A percentile compares a stretch with the other conserved stretches of the same genome.
Evolutionary conservation across 345 rosid genomes (phyloP).

Genomic region (Geranium rotundifolium): DNA sequence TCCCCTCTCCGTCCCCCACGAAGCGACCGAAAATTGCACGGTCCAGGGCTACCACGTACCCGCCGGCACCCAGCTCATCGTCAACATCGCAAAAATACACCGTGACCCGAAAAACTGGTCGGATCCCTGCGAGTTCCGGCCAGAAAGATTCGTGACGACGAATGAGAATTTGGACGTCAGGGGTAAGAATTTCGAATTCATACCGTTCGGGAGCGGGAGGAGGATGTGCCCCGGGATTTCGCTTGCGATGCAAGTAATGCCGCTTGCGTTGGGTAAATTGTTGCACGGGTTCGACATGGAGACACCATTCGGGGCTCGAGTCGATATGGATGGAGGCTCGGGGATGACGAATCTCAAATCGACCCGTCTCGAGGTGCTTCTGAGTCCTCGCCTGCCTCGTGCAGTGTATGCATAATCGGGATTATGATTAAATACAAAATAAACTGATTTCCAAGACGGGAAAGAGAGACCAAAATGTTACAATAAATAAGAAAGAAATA

Average conservation of each 20-base stretch:
- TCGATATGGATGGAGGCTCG: slow-evolving; percentile 17
- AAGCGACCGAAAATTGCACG: slow-evolving; percentile 25
- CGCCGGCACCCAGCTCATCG: slow-evolving; percentile 17
- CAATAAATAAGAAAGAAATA: no score
- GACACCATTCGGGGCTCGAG: slow-evolving; percentile 4
- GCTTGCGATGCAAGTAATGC: slow-evolving; percentile 13
- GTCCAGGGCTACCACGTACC: slow-evolving; percentile 22
- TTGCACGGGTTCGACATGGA: slow-evolving; percentile 25
- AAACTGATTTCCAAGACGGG: no score
- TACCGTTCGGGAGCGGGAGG: slow-evolving; percentile 30
- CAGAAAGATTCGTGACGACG: slow-evolving; percentile 27
- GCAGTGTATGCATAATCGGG: no score
- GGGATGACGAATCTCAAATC: slow-evolving; percentile 21
- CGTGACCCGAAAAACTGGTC: slow-evolving; percentile 24
- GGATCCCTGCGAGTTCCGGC: slow-evolving; percentile 18
- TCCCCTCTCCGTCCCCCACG: slow-evolving; percentile 24
- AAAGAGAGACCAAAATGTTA: no score
- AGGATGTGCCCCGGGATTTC: slow-evolving; percentile 20
- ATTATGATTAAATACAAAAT: no score
- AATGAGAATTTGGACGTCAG: slow-evolving; percentile 17
- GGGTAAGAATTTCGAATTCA: slow-evolving; percentile 23
- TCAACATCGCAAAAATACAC: slow-evolving; percentile 25
- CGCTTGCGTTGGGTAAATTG: slow-evolving; percentile 19
- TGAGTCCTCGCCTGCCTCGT: slow-evolving; percentile 15
- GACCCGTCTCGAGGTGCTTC: slow-evolving; percentile 16